These are phyloP conservation scores for Triadica sebifera DNA, from an alignment of 345 rosid species.

Conservation along the genomic window DNA sequence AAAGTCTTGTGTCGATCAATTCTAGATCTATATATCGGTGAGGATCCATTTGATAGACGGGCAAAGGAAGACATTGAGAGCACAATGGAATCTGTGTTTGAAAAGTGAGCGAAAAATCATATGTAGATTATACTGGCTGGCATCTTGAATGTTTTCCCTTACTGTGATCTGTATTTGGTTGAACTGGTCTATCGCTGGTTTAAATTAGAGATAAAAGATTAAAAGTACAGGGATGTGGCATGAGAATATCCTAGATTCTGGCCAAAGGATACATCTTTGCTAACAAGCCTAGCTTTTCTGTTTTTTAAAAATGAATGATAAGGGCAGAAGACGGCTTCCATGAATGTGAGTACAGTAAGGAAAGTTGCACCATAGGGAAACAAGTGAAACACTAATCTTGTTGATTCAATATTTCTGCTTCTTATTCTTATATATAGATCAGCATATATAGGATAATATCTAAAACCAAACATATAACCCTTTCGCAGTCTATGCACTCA, in stretches of 20 bases:
- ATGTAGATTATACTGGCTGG: neutral
- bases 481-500: too few relatives aligned
- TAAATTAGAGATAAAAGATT: too few relatives aligned
- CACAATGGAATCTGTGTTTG: conserved; percentile 50
- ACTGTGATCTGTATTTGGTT: neutral
- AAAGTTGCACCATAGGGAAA: too few relatives aligned
- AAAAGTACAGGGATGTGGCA: too few relatives aligned
- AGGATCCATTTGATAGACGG: conserved; percentile 65
- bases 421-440: neutral
- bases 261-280: neutral
- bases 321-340: too few relatives aligned
- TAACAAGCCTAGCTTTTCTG: neutral
- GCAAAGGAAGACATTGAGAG: conserved; percentile 72
- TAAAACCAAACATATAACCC: too few relatives aligned
- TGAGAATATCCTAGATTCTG: neutral
- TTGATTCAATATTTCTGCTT: neutral
- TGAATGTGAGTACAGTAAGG: too few relatives aligned
- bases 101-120: conserved; percentile 18
- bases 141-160: too few relatives aligned
- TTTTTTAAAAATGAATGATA: neutral
- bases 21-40: conserved; percentile 79
- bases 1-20: conserved; percentile 68
- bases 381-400: neutral
- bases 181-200: too few relatives aligned
- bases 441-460: too few relatives aligned